Evolutionary conservation across 306 rosid genomes (phyloP), one percentile per base, ranked within the genome.

Genomic region (Quercus suber): DNA sequence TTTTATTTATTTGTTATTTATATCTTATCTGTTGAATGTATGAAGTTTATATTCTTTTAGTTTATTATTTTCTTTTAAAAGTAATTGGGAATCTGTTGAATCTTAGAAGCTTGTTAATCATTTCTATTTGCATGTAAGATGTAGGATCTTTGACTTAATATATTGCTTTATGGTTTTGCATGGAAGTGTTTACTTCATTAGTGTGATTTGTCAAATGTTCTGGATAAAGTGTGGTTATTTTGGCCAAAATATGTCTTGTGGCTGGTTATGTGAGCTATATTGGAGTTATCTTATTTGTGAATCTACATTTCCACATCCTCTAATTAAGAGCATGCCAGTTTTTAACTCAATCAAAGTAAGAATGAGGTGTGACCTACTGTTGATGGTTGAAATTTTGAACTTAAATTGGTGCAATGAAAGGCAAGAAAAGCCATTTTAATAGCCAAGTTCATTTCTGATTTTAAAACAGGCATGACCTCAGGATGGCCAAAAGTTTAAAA

Each of bases 31-130:
- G 23, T 19, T 56, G 21, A 58, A 45, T 75, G 55, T 9, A 25
- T 75, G 55, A 17, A 31, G 52, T 73, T 69, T 51, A 58, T 71
- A 35, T 71, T 74, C 59, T 77, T 37, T 37, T 55, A 77, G 28
- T 35, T 53, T 20, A 37, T 43, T 4, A 55, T 73, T 4, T 14
- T 67, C 5, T 30, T 64, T n/a, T 19, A 31, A 37, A 58, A 76
- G 28, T 75, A n/a, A 30, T 15, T 18, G 21, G 57, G 14, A 13
- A 43, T 49, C 53, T 63, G 61, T 43, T 76, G 41, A 69, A 53
- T 70, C 41, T 45, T 11, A 59, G 30, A 61, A 63, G 53, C 17
- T 49, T 49, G 53, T 49, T 49, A 49, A 49, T 49, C 17, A 49
- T 49, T 49, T 49, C 53, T 49, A 49, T 49, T 12, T 49, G 14